Base-by-base conservation (phyloP, 2,329 filamentous ascomycete species). In the Microsporum ferrugineum region DNA sequence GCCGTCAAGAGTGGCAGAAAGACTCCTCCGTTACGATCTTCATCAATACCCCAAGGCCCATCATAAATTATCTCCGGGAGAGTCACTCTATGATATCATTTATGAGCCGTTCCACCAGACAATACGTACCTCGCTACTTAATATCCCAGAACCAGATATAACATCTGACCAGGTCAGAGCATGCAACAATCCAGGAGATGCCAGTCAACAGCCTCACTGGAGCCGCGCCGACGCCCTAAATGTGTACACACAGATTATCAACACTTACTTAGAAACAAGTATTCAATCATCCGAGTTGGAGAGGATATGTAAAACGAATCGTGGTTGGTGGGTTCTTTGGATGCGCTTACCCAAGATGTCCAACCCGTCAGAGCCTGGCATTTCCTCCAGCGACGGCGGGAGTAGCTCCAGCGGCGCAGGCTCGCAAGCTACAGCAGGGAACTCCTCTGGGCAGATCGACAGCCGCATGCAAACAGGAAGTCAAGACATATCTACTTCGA, bases 291-390 rank as follows among this genome's bases (percentile, higher is more conserved):
- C 73, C 6, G 82, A 86, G 63, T 74, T 82, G 5, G 84, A 87
- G 66, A 76, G 82, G 36, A 85, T 81, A 0, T 81, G 80, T 70
- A 86, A 86, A 71, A 86, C 84, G 0, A 79, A 73, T 49, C 78
- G 84, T n/a, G 82, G 82, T 5, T 87, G 84, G 84, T 87, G 84
- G 84, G 77, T 87, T 1, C 80, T 85, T 27, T 87, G 84, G 84
- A 80, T 86, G 71, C 78, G 82, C 6, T 71, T 85, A 34, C 74
- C 59, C 7, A 61, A 12, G 8, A 62, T 14, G 39, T 57, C n/a
- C 10, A 38, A 23, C 53, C 58, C 10, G 64, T 53, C 31, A 59
- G 60, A 38, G 12, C 29, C 31, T 1, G 29, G 14, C 17, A 17
- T 17, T 12, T 10, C 49, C 29, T 55, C 49, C 14, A 34, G 14